Conservation (phyloP, 768 basidiomycete genomes). For the Panus rudis region DNA sequence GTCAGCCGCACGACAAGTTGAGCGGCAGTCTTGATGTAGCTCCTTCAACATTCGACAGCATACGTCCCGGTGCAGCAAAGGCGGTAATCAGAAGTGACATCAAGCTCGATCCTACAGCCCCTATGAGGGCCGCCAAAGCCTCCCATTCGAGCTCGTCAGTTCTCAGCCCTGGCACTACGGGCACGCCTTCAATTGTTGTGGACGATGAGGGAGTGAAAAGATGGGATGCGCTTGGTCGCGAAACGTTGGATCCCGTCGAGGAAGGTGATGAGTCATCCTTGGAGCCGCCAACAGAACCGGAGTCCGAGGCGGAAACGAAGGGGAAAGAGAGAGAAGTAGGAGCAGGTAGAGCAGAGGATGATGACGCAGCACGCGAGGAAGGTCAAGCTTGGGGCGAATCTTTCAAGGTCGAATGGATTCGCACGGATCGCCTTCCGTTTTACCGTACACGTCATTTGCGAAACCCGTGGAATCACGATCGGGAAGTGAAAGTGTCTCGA, state of each 20-base stretch:
- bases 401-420: slow-evolving; percentile 82
- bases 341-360: slow-evolving; percentile 9
- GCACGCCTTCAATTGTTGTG: slow-evolving; percentile 1
- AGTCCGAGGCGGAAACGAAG: slow-evolving; percentile 3
- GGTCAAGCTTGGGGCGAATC: slow-evolving; percentile 58
- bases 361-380: slow-evolving; percentile 9
- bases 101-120: slow-evolving; percentile 5
- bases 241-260: slow-evolving; percentile 12
- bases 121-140: neutral
- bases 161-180: neutral
- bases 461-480: slow-evolving; percentile 90
- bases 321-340: slow-evolving; percentile 13
- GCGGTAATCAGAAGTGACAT: slow-evolving; percentile 11
- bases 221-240: slow-evolving; percentile 3
- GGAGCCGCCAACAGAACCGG: slow-evolving; percentile 14
- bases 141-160: slow-evolving; percentile 33
- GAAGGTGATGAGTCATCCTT: slow-evolving; percentile 18
- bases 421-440: slow-evolving; percentile 67
- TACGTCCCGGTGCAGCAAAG: slow-evolving; percentile 21
- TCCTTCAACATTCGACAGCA: too few species aligned
- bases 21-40: too few species aligned
- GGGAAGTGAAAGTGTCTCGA: slow-evolving; percentile 73
- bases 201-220: slow-evolving; percentile 6
- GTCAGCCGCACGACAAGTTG: slow-evolving; percentile 28
- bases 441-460: slow-evolving; percentile 68